phyloP scores from a whole-genome alignment of 2,329 filamentous ascomycete species.

The Ophiostoma angusticollis region DNA sequence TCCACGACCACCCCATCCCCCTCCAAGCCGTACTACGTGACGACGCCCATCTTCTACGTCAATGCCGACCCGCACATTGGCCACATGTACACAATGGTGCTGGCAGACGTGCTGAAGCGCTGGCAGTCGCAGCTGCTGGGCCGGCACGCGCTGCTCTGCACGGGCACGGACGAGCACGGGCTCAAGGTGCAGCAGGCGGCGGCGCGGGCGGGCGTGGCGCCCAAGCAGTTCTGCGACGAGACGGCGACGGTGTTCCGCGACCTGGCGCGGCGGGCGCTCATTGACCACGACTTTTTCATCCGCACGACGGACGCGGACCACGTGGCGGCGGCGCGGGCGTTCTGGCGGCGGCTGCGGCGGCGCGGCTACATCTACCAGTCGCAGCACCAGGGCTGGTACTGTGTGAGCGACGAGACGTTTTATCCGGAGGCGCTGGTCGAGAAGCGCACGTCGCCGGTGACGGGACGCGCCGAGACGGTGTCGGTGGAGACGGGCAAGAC shows the following conservation, averaged over 20 bases:
- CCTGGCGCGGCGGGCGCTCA: slow-evolving; percentile 54
- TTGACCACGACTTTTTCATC: slow-evolving; percentile 78
- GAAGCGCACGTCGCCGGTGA: slow-evolving; percentile 61
- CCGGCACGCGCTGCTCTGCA: slow-evolving; percentile 57
- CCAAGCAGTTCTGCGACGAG: slow-evolving; percentile 78
- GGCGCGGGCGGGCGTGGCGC: slow-evolving; percentile 51
- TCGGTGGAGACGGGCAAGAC: slow-evolving; percentile 80
- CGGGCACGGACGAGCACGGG: slow-evolving; percentile 93
- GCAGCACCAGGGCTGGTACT: slow-evolving; percentile 92
- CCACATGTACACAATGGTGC: slow-evolving; percentile 85
- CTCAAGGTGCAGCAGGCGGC: slow-evolving; percentile 94
- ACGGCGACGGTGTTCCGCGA: slow-evolving; percentile 69
- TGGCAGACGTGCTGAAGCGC: slow-evolving; percentile 82
- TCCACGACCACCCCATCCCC: neutral
- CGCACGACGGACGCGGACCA: slow-evolving; percentile 80
- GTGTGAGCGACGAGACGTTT: slow-evolving; percentile 91
- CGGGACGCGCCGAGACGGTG: slow-evolving; percentile 70
- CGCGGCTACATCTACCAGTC: slow-evolving; percentile 69
- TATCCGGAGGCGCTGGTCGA: slow-evolving; percentile 70
- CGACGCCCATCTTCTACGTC: slow-evolving; percentile 97
- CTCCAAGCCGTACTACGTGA: slow-evolving; percentile 82
- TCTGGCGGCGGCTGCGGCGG: slow-evolving; percentile 72
- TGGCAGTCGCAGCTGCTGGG: slow-evolving; percentile 67
- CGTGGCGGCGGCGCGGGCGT: slow-evolving; percentile 71
- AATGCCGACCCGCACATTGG: slow-evolving; percentile 94